Conservation (phyloP, 257 asterid genomes). For the Ophiorrhiza pumila region DNA sequence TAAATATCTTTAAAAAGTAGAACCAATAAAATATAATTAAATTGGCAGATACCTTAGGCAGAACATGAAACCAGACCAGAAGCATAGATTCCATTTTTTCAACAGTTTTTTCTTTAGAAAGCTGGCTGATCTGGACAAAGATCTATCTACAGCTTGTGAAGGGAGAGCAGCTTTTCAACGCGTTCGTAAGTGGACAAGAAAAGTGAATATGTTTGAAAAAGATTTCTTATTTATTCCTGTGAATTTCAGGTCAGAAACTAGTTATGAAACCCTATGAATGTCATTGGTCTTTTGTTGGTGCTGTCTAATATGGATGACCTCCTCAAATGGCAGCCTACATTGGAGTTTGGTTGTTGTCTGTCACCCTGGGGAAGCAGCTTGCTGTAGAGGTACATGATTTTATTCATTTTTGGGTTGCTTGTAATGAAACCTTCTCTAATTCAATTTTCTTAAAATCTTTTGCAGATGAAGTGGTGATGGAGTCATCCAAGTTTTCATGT, state of each 20-base stretch:
- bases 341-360: constrained; percentile 95
- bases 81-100: constrained; percentile 69
- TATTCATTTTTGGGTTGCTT: not conserved
- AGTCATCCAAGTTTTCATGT: constrained; percentile 50
- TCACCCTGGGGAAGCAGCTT: constrained; percentile 78
- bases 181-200: constrained; percentile 86
- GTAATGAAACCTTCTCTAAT: constrained; percentile 5
- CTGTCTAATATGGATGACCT: constrained; percentile 23
- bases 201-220: constrained; percentile 66
- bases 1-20: not conserved
- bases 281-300: constrained; percentile 18
- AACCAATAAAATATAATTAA: constrained; percentile 11
- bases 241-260: constrained; percentile 69
- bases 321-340: constrained; percentile 61
- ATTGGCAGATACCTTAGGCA: constrained; percentile 61
- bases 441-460: constrained; percentile 25
- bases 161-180: constrained; percentile 61
- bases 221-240: constrained; percentile 85
- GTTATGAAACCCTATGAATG: constrained; percentile 12
- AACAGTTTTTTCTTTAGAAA: constrained; percentile 91
- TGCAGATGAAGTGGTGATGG: constrained; percentile 48
- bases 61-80: constrained; percentile 45
- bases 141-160: constrained; percentile 39
- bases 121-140: constrained; percentile 55
- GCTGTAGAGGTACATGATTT: constrained; percentile 34